Base-by-base conservation (phyloP, 2,329 filamentous ascomycete species). In the Waltergamsia citrina region DNA sequence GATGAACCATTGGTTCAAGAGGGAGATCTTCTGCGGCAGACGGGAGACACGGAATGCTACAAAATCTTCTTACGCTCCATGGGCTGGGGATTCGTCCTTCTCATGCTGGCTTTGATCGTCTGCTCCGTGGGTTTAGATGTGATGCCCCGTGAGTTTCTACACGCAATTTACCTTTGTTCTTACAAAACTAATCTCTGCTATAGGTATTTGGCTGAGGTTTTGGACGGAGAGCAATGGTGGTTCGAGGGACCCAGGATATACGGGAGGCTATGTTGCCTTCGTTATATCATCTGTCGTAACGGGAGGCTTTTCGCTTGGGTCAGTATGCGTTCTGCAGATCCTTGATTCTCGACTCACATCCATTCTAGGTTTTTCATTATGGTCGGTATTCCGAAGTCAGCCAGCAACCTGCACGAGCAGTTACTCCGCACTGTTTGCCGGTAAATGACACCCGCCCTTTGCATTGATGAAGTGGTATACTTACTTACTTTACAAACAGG, bases 401-500 rank as follows among this genome's bases (percentile, higher is more conserved):
- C 42, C 5, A 42, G 39, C 8, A 39, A 37, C 14, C 43, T 49
- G 14, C 47, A 49, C 17, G 36, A 39, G 24, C 41, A 37, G 12
- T 35, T 49, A 0, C 36, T 49, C 5, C 39, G 35, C 8, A 40
- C 42, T 6, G 47, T 50, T 1, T 39, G 46, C 23, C 30, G 49
- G 42, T 34, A 16, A 0, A 41, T 14, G 37, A 44, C 12, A 32
- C 45, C 36, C 25, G 40, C 1, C 24, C 52, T 9, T 43, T 50
- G 16, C 38, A 41, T 43, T 43, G 1, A 40, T 65, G 1, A 60
- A 64, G 28, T 12, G 11, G 7, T 35, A 44, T 17, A 36, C 38
- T n/a, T n/a, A n/a, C 2, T 48, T 54, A 5, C 47, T 63, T 16
- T 35, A 32, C 2, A 57, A 53, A 0, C n/a, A 44, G 44, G 2